Evolutionary conservation across 495 filamentous ascomycete genomes (phyloP), one percentile per base, ranked within the genome.

Genomic region (Diplogelasinospora grovesii): DNA sequence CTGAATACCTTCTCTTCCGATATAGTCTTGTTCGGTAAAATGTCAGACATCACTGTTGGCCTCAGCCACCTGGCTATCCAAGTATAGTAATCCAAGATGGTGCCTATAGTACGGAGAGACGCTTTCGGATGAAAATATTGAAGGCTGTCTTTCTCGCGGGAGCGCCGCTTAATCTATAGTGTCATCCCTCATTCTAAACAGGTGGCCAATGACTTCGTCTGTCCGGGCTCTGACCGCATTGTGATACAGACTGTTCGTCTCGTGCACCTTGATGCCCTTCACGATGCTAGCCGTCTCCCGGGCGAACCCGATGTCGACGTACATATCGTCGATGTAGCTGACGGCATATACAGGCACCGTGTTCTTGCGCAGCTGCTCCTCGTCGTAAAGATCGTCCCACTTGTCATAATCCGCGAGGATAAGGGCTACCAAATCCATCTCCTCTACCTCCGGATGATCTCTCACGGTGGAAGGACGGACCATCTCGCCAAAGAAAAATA

Each of bases 401-500:
- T 78, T 73, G 7, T 64, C 53, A 20, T 68, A 67, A 2, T 66
- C 43, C 5, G 90, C 92, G 10, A 97, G 67, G 1, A 79, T 68
- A 1, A 89, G 61, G 1, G 88, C 88, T 0, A 73, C 80, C 10
- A 74, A 66, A 22, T 70, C 69, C 37, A 96, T 52, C 18, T 76
- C 64, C 16, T 55, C 57, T 4, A 97, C 76, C 52, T 89, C 86
- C 1, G 75, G 60, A 56, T 84, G 89, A 15, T 79, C 77, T 19
- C 82, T 74, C 49, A 95, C 89, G 70, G 87, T 82, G 56, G 80
- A 82, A 5, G 81, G 81, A 60, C 78, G 95, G 38, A 94, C 73
- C 87, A 93, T 94, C 63, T 97, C 90, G 41, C 90, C 90, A 0
- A 85, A 86, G 65, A 97, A 95, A 45, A 73, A 83, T 39, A 90